Conservation (phyloP, 2,329 filamentous ascomycete genomes). For the Phyllosticta citriasiana region DNA sequence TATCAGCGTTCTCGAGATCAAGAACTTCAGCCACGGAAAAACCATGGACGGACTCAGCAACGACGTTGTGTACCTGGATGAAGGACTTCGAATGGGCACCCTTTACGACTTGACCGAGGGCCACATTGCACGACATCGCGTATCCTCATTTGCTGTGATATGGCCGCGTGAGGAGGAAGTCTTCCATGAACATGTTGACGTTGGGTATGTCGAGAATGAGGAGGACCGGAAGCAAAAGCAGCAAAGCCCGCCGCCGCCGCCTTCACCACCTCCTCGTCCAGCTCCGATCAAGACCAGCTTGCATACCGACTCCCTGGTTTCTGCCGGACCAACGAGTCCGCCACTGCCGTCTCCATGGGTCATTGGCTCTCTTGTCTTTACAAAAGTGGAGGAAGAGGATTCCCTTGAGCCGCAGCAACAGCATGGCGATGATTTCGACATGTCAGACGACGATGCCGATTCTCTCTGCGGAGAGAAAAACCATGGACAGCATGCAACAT, state of each 20-base stretch:
- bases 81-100: neutral
- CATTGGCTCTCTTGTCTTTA: neutral
- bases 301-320: neutral
- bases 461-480: neutral
- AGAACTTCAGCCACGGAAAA: constrained; percentile 5
- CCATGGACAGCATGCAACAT: neutral
- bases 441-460: neutral
- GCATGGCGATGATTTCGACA: neutral
- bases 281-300: neutral
- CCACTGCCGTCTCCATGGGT: constrained; percentile 2
- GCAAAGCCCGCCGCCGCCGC: neutral
- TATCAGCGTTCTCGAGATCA: neutral
- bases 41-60: constrained; percentile 1
- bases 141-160: neutral
- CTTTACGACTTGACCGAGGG: constrained; percentile 1
- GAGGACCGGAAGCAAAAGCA: neutral
- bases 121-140: neutral
- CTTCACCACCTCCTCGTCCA: neutral
- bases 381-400: neutral
- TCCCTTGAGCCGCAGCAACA: neutral
- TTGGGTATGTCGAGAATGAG: neutral
- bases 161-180: neutral
- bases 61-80: neutral
- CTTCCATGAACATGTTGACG: neutral
- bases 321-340: neutral